Conservation (phyloP, 2,329 filamentous ascomycete genomes). For the Arthrocladium fulminans region DNA sequence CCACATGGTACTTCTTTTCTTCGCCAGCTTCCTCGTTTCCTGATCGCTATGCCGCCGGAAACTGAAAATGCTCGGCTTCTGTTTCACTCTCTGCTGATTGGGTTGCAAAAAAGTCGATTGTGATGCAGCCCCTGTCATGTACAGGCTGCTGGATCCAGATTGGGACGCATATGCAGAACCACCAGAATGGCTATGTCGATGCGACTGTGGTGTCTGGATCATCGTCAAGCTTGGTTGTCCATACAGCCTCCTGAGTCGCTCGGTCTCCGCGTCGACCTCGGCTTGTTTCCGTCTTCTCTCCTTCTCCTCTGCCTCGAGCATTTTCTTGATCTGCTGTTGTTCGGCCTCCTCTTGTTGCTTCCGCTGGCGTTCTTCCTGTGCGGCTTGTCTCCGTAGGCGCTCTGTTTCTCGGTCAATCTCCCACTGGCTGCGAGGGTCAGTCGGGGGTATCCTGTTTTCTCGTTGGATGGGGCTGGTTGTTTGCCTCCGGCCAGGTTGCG, state of each 20-base stretch:
- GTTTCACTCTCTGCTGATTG: slow-evolving; percentile 23
- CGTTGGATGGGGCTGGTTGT: slow-evolving; percentile 18
- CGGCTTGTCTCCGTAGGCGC: slow-evolving; percentile 34
- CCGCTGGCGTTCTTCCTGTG: slow-evolving; percentile 35
- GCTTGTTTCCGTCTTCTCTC: slow-evolving; percentile 42
- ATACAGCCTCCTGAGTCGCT: slow-evolving; percentile 54
- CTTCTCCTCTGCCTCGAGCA: slow-evolving; percentile 46
- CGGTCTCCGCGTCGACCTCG: slow-evolving; percentile 67
- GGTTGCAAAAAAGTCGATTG: slow-evolving; percentile 18
- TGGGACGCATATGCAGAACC: slow-evolving; percentile 1
- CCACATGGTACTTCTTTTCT: slow-evolving; percentile 42
- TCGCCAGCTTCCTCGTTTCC: slow-evolving; percentile 29
- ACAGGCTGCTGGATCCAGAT: slow-evolving; percentile 19
- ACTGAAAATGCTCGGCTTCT: slow-evolving; percentile 39
- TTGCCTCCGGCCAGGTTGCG: slow-evolving; percentile 11
- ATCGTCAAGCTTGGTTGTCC: slow-evolving; percentile 28
- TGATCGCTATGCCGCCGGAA: slow-evolving; percentile 31
- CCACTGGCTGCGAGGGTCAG: slow-evolving; percentile 46
- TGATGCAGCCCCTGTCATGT: slow-evolving; percentile 21
- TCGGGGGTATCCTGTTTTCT: slow-evolving; percentile 28
- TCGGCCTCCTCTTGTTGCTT: slow-evolving; percentile 43
- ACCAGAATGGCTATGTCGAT: slow-evolving; percentile 2
- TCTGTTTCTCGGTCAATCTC: slow-evolving; percentile 44
- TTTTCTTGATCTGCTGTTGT: slow-evolving; percentile 43
- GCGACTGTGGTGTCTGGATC: slow-evolving; percentile 13